These are phyloP conservation scores for Neoboletus subvelutipes DNA, from an alignment of 768 basidiomycete genomes.

Conservation along the genomic window DNA sequence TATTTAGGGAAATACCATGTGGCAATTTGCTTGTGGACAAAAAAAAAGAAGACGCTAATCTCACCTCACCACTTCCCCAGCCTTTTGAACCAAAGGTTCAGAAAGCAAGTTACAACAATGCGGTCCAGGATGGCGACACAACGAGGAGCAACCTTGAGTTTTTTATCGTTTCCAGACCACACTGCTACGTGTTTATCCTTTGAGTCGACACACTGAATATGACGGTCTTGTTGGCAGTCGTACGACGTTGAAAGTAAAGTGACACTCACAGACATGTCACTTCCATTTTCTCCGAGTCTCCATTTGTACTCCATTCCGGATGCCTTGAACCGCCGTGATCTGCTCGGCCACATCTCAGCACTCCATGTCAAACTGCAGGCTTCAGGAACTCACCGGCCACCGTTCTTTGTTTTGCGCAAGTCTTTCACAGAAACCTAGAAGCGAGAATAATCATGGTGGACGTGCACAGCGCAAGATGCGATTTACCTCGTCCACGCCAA, in stretches of 20 bases:
- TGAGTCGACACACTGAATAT: constrained; percentile 48
- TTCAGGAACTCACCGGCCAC: constrained; percentile 44
- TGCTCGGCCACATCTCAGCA: constrained; percentile 19
- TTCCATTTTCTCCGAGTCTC: constrained; percentile 46
- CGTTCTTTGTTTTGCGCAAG: constrained; percentile 49
- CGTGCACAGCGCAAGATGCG: not conserved
- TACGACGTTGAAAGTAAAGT: not conserved
- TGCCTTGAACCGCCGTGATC: constrained; percentile 56
- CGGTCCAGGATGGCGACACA: constrained; percentile 46
- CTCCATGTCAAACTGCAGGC: not conserved
- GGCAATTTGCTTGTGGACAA: not conserved
- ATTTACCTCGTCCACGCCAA: constrained; percentile 48
- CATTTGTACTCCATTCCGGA: constrained; percentile 54
- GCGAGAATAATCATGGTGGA: not conserved
- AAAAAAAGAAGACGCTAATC: not conserved
- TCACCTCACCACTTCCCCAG: constrained; percentile 46
- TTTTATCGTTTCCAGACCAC: constrained; percentile 42
- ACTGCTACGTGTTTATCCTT: constrained; percentile 46
- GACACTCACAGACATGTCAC: constrained; percentile 45
- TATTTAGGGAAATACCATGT: not conserved
- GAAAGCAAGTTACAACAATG: constrained; percentile 51
- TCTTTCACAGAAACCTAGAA: constrained; percentile 43
- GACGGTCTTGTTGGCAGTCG: not conserved
- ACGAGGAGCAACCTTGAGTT: constrained; percentile 41
- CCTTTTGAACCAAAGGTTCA: constrained; percentile 51